Percentiles rank a stretch among this genome's conserved stretches.
Conservation (phyloP, 208 protist genomes). For the Wallacemonas collosoma region DNA sequence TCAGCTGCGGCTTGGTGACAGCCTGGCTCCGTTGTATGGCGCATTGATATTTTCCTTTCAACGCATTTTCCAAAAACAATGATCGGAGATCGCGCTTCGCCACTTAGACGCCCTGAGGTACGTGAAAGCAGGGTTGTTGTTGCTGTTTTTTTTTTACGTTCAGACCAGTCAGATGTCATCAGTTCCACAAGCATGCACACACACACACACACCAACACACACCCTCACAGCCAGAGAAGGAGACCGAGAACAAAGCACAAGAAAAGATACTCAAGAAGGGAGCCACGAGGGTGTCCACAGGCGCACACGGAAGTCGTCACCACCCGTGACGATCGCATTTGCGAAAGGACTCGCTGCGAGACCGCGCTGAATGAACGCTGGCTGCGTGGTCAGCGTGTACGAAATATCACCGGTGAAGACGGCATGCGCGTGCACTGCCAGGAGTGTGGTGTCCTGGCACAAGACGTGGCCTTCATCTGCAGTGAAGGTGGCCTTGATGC, state of each 20-base stretch:
- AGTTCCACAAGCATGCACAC: neutral
- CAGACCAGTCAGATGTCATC: no score
- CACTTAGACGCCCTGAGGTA: no score
- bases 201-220: constrained; percentile 15
- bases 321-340: constrained; percentile 69
- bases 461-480: constrained; percentile 77
- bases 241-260: neutral
- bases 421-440: constrained; percentile 65
- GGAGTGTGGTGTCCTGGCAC: constrained; percentile 60
- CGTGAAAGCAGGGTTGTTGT: neutral
- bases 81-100: no score
- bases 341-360: constrained; percentile 57
- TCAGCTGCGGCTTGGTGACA: no score
- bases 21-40: no score
- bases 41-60: no score
- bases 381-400: constrained; percentile 56
- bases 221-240: neutral
- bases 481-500: constrained; percentile 70
- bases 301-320: constrained; percentile 78
- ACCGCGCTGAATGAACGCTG: constrained; percentile 62
- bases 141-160: neutral
- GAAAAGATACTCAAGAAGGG: constrained; percentile 25
- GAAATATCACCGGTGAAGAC: constrained; percentile 71
- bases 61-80: no score
- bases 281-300: constrained; percentile 82